These are phyloP conservation scores for Telfairia occidentalis DNA, from an alignment of 331 rosid genomes.

Conservation along the genomic window DNA sequence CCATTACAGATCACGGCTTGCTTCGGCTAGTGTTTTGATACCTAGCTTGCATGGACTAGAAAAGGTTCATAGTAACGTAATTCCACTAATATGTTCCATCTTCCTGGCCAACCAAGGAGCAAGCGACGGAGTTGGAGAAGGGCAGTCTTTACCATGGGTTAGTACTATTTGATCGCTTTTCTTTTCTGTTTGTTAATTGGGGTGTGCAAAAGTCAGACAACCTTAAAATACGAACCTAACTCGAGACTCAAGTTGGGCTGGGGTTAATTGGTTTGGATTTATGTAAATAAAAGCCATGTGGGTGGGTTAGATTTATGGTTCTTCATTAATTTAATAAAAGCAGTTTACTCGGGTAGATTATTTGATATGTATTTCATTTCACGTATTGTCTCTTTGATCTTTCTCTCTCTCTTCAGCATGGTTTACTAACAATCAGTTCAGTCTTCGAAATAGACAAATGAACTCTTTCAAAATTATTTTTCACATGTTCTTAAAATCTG, in stretches of 20 bases:
- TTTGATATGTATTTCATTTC: not conserved
- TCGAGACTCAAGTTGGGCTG: not conserved
- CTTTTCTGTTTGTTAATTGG: not conserved
- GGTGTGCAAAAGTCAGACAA: not conserved
- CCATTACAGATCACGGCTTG: constrained; percentile 73
- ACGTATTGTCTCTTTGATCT: not conserved
- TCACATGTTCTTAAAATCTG: not conserved
- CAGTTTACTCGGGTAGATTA: not conserved
- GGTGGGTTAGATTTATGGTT: not conserved
- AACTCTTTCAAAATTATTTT: not conserved
- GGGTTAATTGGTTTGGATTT: not conserved
- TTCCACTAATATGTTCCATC: constrained; percentile 67
- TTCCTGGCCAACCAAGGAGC: constrained; percentile 76
- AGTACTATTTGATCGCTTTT: constrained; percentile 19
- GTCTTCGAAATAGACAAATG: not conserved
- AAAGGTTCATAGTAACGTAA: constrained; percentile 48
- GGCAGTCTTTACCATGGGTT: constrained; percentile 27
- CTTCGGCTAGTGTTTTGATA: constrained; percentile 58
- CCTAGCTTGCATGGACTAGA: constrained; percentile 33
- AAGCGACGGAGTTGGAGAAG: constrained; percentile 58
- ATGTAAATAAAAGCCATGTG: not conserved
- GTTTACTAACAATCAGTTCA: not conserved
- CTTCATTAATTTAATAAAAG: not conserved
- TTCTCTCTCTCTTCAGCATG: not conserved
- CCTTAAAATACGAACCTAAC: not conserved